Percentiles rank a stretch among this genome's conserved stretches.
phyloP scores from a whole-genome alignment of 2,329 filamentous ascomycete genomes.

The Cercospora sp. region DNA sequence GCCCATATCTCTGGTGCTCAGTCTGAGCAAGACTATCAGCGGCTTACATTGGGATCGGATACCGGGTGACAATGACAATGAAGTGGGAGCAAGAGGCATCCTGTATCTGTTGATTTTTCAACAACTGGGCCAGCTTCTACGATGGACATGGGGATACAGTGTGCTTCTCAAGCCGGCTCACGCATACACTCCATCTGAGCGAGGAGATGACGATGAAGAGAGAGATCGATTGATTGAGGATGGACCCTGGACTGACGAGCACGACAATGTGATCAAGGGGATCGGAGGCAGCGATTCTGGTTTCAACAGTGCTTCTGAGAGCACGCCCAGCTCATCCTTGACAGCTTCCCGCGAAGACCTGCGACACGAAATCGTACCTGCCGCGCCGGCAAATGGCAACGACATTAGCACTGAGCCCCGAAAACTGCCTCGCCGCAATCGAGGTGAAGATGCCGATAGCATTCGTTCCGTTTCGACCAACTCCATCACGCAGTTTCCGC shows the following conservation, averaged over 20 bases:
- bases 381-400: constrained; percentile 53
- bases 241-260: constrained; percentile 58
- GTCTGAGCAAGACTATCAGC: constrained; percentile 84
- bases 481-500: constrained; percentile 54
- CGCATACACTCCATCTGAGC: constrained; percentile 65
- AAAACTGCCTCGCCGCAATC: constrained; percentile 38
- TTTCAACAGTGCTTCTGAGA: constrained; percentile 48
- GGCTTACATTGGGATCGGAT: constrained; percentile 93
- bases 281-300: constrained; percentile 42
- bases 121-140: constrained; percentile 88
- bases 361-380: constrained; percentile 32
- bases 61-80: constrained; percentile 88
- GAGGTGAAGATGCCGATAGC: constrained; percentile 20
- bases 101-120: constrained; percentile 96
- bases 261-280: constrained; percentile 30
- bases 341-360: constrained; percentile 17
- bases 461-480: constrained; percentile 45
- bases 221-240: constrained; percentile 44
- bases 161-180: constrained; percentile 85
- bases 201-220: constrained; percentile 54
- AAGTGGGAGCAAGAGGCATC: constrained; percentile 90
- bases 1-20: constrained; percentile 92
- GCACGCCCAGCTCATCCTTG: constrained; percentile 41
- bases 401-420: constrained; percentile 42
- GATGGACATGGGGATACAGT: constrained; percentile 98